Conservation (phyloP, 2,329 filamentous ascomycete species). For the Seiridium cupressi region DNA sequence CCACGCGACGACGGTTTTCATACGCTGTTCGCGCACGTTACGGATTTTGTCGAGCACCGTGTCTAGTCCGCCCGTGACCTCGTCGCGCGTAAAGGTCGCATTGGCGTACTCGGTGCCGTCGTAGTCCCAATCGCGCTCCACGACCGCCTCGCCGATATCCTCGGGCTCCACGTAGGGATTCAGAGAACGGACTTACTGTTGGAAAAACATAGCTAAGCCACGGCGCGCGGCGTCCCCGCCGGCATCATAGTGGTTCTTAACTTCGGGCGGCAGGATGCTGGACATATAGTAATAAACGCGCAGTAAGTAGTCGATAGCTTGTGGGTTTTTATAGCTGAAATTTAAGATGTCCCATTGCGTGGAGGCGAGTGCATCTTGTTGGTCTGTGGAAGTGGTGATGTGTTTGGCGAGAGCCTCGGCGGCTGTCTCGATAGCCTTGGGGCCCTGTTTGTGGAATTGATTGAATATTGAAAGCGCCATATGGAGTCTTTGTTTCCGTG, state of each 20-base stretch:
- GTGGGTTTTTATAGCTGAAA: neutral
- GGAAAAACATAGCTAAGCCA: neutral
- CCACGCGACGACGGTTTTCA: neutral
- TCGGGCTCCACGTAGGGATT: neutral
- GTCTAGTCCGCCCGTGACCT: neutral
- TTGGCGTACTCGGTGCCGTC: constrained; percentile 7
- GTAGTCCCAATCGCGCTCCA: constrained; percentile 6
- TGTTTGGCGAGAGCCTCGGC: neutral
- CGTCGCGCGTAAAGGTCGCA: neutral
- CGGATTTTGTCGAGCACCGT: neutral
- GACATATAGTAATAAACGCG: neutral
- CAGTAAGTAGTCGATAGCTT: constrained; percentile 1
- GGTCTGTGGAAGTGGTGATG: neutral
- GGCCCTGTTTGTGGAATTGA: neutral
- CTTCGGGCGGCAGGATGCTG: neutral
- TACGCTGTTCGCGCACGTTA: neutral
- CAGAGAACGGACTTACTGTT: neutral
- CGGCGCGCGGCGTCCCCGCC: neutral
- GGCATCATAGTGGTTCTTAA: neutral
- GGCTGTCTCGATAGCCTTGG: neutral
- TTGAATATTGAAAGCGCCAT: constrained; percentile 6
- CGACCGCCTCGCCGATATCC: constrained; percentile 2
- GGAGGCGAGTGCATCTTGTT: neutral
- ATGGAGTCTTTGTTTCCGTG: neutral
- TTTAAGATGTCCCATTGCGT: neutral